phyloP scores from a whole-genome alignment of 345 rosid species.

The Diplotaxis tenuifolia region DNA sequence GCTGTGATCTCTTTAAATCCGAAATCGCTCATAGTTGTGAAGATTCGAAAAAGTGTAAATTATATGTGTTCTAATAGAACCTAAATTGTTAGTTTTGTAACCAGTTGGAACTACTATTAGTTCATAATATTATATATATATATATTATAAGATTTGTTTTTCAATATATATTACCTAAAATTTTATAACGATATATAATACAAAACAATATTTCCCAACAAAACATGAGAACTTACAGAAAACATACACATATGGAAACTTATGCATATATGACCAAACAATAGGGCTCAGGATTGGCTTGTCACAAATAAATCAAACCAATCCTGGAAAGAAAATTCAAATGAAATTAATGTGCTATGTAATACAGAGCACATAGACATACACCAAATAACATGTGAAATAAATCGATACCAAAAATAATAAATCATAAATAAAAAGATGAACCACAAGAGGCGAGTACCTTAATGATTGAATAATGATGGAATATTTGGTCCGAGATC shows the following conservation, averaged over 20 bases:
- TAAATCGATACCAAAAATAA: not conserved
- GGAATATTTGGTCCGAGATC: slow-evolving; percentile 22
- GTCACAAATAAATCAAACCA: slow-evolving; percentile 18
- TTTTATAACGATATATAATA: not conserved
- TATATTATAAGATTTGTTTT: not conserved
- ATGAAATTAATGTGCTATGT: slow-evolving; percentile 4
- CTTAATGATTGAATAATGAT: not conserved
- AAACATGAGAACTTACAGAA: not conserved
- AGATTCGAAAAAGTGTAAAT: not conserved
- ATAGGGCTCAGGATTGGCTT: slow-evolving; percentile 21
- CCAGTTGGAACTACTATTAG: not conserved
- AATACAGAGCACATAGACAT: slow-evolving; percentile 4
- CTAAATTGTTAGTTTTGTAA: not conserved
- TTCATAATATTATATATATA: not conserved
- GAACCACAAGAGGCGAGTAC: slow-evolving; percentile 6
- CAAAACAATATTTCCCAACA: not conserved
- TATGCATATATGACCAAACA: slow-evolving; percentile 7
- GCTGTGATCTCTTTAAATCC: not conserved
- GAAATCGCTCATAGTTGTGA: not conserved
- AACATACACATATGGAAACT: not conserved
- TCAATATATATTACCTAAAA: not conserved
- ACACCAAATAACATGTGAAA: not conserved
- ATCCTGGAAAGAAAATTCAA: not conserved
- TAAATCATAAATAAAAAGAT: not conserved
- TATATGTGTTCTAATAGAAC: not conserved